phyloP scores from a whole-genome alignment of 2,329 filamentous ascomycete species.

The Cladosporium velox region DNA sequence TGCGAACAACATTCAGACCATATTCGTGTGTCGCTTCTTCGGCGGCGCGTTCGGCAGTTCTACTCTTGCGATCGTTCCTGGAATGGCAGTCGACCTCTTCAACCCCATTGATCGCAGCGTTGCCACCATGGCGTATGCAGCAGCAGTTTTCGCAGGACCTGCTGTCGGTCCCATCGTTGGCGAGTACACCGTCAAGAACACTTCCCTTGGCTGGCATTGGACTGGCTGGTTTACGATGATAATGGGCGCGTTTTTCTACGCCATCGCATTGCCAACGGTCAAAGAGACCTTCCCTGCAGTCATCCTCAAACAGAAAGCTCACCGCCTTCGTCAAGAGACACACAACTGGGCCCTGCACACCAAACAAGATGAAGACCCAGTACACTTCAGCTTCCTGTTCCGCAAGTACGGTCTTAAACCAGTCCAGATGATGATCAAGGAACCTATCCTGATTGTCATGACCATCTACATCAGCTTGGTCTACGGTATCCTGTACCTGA shows the following conservation, averaged over 20 bases:
- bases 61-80: conserved; percentile 54
- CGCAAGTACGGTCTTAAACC: conserved; percentile 46
- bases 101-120: conserved; percentile 47
- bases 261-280: conserved; percentile 49
- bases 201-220: conserved; percentile 58
- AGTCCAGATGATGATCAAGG: conserved; percentile 47
- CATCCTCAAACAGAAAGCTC: conserved; percentile 53
- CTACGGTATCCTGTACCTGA: conserved; percentile 44
- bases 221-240: conserved; percentile 59
- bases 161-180: conserved; percentile 53
- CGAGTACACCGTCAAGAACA: conserved; percentile 51
- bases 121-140: conserved; percentile 28
- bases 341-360: conserved; percentile 51
- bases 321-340: conserved; percentile 50
- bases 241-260: conserved; percentile 45
- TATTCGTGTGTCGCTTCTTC: conserved; percentile 58
- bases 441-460: conserved; percentile 52
- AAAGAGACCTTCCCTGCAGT: conserved; percentile 55
- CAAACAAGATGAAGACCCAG: conserved; percentile 45
- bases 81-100: conserved; percentile 54
- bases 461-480: conserved; percentile 45
- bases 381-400: conserved; percentile 20
- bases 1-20: conserved; percentile 55
- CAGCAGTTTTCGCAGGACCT: conserved; percentile 53
- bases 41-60: conserved; percentile 55